Evolutionary conservation across 106 monocot species (phyloP), one percentile per base, ranked within the genome.

Genomic region (Ottelia alismoides): DNA sequence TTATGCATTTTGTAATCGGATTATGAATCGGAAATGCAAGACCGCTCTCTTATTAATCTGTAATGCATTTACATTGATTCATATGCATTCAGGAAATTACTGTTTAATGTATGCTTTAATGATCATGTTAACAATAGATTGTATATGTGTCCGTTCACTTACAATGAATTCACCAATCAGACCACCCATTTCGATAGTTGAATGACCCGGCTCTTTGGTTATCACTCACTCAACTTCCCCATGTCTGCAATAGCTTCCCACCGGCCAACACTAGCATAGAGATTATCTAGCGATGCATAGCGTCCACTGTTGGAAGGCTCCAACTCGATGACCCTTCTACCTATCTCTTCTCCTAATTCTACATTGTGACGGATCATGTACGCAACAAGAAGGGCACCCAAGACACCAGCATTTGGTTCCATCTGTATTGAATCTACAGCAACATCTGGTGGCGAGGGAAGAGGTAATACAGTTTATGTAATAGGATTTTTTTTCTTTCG

Each of bases 321-420:
- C 2, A 87, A 53, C 27, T 93, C 75, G 30, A 87, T 70, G 1
- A 78, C 74, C 27, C 50, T 49, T 2, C 58, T 32, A 4, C 80
- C 92, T 47, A 83, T 68, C 21, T 62, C 27, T 51, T 74, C 77
- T 1, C 87, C 92, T 9, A 93, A 27, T 0, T 83, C 78, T 0
- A 87, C 21, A 46, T 77, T 65, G 11, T 69, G 68, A 53, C 83
- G 79, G 25, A 80, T 77, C 65, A 45, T 77, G 51, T 80, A 93
- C 3, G 87, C 87, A 12, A 79, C 87, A 20, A 87, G 67, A 46
- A 93, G 87, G 19, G 87, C 83, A 3, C 92, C 87, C 27, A 87
- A 40, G 1, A 80, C 72, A 30, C 74, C 54, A 0, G 77, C 71
- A 65, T 88, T 75, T 0, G 93, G 64, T 11, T 72, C 68, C 74